A percentile compares a stretch with the other conserved stretches of the same genome.
phyloP scores from a whole-genome alignment of 352 stramenopile genomes.

The Pythium graminicola region DNA sequence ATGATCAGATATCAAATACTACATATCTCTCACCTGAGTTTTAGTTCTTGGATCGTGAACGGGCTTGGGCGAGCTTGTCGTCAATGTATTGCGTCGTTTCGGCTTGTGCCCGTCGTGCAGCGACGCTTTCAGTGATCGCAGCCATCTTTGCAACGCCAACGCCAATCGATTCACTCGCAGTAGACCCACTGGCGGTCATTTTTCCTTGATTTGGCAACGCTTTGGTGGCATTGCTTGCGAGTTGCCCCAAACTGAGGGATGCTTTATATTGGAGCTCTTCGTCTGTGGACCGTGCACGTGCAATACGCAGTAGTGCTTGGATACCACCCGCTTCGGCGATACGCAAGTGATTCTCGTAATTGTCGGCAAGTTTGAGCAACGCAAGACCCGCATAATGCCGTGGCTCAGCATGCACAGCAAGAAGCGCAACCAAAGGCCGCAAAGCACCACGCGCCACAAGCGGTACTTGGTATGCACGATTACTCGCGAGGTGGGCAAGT shows the following conservation, averaged over 20 bases:
- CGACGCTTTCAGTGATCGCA: conserved; percentile 61
- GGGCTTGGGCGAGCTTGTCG: conserved; percentile 50
- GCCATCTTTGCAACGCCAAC: conserved; percentile 72
- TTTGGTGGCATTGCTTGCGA: conserved; percentile 88
- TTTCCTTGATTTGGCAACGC: conserved; percentile 64
- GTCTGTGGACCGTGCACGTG: conserved; percentile 84
- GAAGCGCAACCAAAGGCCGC: conserved; percentile 93
- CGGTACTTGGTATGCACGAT: conserved; percentile 91
- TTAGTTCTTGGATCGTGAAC: too few relatives aligned
- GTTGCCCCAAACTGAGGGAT: conserved; percentile 87
- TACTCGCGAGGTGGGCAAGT: conserved; percentile 92
- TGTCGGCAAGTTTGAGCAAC: conserved; percentile 96
- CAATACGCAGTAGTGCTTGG: conserved; percentile 91
- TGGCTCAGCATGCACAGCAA: conserved; percentile 90
- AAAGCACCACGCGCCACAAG: conserved; percentile 90
- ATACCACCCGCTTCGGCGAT: conserved; percentile 95
- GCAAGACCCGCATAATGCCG: conserved; percentile 94
- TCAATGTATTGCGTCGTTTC: conserved; percentile 77
- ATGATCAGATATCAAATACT: background rate
- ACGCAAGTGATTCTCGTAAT: conserved; percentile 96
- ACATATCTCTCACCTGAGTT: background rate
- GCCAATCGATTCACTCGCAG: conserved; percentile 47
- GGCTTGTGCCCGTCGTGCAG: conserved; percentile 55
- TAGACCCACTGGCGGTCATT: conserved; percentile 21
- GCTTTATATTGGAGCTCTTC: conserved; percentile 96